phyloP scores from a whole-genome alignment of 2,329 filamentous ascomycete genomes.

The Alternaria incomplexa region DNA sequence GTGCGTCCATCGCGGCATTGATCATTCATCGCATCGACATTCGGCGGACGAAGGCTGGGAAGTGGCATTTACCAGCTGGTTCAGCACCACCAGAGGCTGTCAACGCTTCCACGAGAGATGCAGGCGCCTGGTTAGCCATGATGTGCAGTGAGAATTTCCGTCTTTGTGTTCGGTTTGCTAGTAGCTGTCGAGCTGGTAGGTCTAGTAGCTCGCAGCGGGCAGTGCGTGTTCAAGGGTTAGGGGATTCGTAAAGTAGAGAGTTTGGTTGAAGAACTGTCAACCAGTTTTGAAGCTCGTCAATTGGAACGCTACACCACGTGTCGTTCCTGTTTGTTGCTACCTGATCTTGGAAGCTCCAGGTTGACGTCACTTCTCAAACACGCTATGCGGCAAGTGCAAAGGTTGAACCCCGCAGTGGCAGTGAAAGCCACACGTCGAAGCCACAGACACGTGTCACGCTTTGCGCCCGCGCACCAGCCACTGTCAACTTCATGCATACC shows the following conservation, averaged over 20 bases:
- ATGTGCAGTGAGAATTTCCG: neutral
- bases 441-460: constrained; percentile 3
- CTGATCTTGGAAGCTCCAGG: constrained; percentile 1
- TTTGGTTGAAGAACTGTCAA: neutral
- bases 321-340: constrained; percentile 1
- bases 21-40: neutral
- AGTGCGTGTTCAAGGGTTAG: neutral
- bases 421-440: constrained; percentile 1
- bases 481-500: neutral
- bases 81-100: constrained; percentile 52
- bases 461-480: neutral
- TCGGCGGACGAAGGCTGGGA: neutral
- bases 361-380: constrained; percentile 3
- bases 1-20: neutral
- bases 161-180: neutral
- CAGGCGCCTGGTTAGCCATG: constrained; percentile 12
- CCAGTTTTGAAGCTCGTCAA: constrained; percentile 1
- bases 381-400: neutral
- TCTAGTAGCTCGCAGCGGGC: neutral
- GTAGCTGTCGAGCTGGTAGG: neutral
- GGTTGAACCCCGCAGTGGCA: constrained; percentile 2
- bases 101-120: constrained; percentile 46
- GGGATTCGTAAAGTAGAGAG: neutral
- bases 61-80: constrained; percentile 41
- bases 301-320: neutral